phyloP scores from a whole-genome alignment of 2,329 filamentous ascomycete genomes.

The Tolypocladium ovalisporum region DNA sequence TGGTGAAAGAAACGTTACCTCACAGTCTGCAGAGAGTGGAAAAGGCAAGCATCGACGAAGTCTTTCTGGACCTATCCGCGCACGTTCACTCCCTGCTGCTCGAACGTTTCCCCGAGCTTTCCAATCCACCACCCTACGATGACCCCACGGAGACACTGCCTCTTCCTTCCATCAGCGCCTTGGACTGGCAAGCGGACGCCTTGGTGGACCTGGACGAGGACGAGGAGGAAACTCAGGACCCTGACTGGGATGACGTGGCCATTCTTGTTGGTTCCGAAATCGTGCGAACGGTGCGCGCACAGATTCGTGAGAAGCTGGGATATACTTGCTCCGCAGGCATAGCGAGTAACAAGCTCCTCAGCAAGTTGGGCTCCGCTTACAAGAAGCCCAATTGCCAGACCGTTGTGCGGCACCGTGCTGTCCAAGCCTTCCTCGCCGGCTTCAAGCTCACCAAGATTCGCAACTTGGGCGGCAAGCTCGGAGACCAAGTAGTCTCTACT shows the following conservation, averaged over 20 bases:
- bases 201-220: constrained; percentile 62
- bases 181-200: constrained; percentile 80
- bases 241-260: constrained; percentile 93
- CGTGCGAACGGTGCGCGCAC: constrained; percentile 60
- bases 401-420: constrained; percentile 77
- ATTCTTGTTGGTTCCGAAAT: constrained; percentile 85
- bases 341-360: constrained; percentile 86
- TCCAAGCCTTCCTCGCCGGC: constrained; percentile 64
- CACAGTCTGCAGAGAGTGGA: constrained; percentile 62
- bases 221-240: constrained; percentile 66
- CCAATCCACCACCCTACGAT: constrained; percentile 54
- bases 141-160: constrained; percentile 63
- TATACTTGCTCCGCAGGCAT: constrained; percentile 92
- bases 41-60: constrained; percentile 92
- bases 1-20: constrained; percentile 66
- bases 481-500: constrained; percentile 69
- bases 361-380: constrained; percentile 82
- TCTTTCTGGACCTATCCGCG: constrained; percentile 83
- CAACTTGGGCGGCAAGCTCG: constrained; percentile 89
- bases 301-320: constrained; percentile 57
- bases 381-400: constrained; percentile 95
- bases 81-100: constrained; percentile 70
- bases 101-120: constrained; percentile 64
- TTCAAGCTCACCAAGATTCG: constrained; percentile 95
- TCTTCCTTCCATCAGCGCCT: constrained; percentile 52